Evolutionary conservation across 306 rosid species (phyloP).

Genomic region (Arachis stenosperma): DNA sequence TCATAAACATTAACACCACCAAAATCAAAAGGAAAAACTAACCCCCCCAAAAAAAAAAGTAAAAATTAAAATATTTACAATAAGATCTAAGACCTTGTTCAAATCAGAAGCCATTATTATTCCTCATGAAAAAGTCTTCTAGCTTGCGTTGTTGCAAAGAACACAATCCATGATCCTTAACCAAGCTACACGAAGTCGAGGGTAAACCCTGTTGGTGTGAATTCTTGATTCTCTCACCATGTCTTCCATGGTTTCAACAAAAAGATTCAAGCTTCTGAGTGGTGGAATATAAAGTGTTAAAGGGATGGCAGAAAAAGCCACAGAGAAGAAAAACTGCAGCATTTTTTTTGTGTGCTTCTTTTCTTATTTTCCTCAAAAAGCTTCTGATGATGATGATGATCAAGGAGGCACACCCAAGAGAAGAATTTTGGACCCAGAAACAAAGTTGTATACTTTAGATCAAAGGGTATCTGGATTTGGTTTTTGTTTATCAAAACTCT

Average conservation of each 20-base stretch:
- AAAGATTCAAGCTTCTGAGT: constrained; percentile 68
- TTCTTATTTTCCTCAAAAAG: neutral
- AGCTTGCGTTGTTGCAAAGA: constrained; percentile 66
- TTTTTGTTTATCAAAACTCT: neutral
- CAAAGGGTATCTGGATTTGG: constrained; percentile 26
- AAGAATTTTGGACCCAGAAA: neutral
- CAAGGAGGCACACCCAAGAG: neutral
- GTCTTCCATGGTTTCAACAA: constrained; percentile 73
- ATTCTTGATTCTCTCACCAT: constrained; percentile 55
- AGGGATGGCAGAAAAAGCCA: constrained; percentile 82
- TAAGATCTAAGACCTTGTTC: constrained; percentile 23
- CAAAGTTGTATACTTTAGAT: constrained; percentile 20
- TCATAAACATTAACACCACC: neutral
- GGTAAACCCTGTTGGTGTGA: constrained; percentile 55
- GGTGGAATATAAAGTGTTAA: constrained; percentile 86
- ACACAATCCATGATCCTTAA: constrained; percentile 63
- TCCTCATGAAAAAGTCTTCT: constrained; percentile 7
- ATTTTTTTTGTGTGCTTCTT: constrained; percentile 26
- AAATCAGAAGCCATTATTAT: neutral
- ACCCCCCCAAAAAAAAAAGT: neutral
- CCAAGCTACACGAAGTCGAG: constrained; percentile 71
- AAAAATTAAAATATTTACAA: neutral
- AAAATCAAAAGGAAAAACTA: neutral
- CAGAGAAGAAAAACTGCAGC: constrained; percentile 69
- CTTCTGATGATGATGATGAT: too few species aligned